Evolutionary conservation across 768 basidiomycete genomes (phyloP).

Genomic region (Naganishia kalamii): DNA sequence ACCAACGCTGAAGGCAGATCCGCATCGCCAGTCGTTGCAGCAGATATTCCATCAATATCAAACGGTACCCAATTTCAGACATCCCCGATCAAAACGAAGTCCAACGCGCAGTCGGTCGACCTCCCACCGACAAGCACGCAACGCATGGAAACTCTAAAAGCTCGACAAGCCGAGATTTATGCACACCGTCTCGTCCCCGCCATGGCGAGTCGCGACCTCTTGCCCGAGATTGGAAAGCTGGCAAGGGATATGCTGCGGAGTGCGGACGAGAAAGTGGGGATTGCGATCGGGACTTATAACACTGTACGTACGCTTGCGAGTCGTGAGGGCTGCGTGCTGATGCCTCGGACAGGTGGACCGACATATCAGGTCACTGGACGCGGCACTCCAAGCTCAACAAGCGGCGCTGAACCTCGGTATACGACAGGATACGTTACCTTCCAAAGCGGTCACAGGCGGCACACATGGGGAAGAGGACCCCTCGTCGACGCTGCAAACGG

Average conservation of each 20-base stretch:
- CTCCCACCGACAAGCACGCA: background rate
- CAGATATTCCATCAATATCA: background rate
- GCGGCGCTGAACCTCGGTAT: conserved; percentile 41
- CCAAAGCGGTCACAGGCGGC: conserved; percentile 29
- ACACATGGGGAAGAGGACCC: background rate
- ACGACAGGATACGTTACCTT: conserved; percentile 36
- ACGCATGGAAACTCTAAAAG: background rate
- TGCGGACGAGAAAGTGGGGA: conserved; percentile 46
- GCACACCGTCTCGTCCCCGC: background rate
- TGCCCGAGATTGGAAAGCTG: conserved; percentile 41
- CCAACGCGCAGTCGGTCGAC: too few relatives aligned
- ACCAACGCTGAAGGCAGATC: background rate
- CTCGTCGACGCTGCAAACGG: background rate
- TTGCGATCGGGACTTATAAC: conserved; percentile 45
- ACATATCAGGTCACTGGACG: conserved; percentile 46
- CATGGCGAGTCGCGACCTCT: conserved; percentile 14
- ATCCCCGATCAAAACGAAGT: too few relatives aligned
- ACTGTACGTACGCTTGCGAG: conserved; percentile 29
- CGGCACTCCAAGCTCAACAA: conserved; percentile 40
- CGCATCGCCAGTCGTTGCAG: background rate
- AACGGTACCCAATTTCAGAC: background rate
- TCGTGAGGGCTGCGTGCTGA: background rate
- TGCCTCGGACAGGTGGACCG: conserved; percentile 38
- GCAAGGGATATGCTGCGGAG: conserved; percentile 38
- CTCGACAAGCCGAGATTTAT: background rate